Evolutionary conservation across 2,329 filamentous ascomycete species (phyloP).

Genomic region (Didymella sp.): DNA sequence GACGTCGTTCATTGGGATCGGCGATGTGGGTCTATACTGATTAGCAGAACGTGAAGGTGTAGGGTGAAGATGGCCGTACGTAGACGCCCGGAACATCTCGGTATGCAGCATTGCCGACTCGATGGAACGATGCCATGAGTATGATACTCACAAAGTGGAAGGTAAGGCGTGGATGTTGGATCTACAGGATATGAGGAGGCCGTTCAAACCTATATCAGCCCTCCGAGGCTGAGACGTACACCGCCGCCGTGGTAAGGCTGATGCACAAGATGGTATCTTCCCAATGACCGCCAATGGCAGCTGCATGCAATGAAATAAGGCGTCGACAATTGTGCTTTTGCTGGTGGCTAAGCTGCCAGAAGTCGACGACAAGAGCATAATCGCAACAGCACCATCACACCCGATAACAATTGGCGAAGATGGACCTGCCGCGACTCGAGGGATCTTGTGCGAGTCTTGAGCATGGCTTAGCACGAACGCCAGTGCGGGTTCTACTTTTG

Average conservation of each 20-base stretch:
- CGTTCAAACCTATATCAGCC: conserved; percentile 6
- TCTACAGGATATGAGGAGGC: neutral
- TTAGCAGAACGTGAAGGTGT: neutral
- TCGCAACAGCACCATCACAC: conserved; percentile 18
- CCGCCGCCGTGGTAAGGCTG: conserved; percentile 2
- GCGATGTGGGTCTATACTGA: conserved; percentile 35
- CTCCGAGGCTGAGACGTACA: conserved; percentile 7
- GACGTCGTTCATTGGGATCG: conserved; percentile 47
- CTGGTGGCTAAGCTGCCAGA: neutral
- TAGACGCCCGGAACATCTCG: conserved; percentile 43
- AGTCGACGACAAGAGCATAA: neutral
- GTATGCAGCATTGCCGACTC: conserved; percentile 42
- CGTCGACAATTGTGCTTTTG: neutral
- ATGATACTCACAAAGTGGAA: conserved; percentile 4
- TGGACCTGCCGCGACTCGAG: conserved; percentile 7
- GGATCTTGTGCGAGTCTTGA: conserved; percentile 16
- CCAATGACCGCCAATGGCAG: neutral
- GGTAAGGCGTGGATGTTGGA: conserved; percentile 1
- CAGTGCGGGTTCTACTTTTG: conserved; percentile 21
- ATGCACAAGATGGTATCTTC: neutral
- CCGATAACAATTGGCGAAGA: conserved; percentile 23
- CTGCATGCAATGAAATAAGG: neutral
- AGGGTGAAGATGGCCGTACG: conserved; percentile 19
- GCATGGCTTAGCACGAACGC: conserved; percentile 26
- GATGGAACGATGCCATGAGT: conserved; percentile 37